Evolutionary conservation across 352 stramenopile species (phyloP), one percentile per base, ranked within the genome.

Genomic region (Globisporangium polare): DNA sequence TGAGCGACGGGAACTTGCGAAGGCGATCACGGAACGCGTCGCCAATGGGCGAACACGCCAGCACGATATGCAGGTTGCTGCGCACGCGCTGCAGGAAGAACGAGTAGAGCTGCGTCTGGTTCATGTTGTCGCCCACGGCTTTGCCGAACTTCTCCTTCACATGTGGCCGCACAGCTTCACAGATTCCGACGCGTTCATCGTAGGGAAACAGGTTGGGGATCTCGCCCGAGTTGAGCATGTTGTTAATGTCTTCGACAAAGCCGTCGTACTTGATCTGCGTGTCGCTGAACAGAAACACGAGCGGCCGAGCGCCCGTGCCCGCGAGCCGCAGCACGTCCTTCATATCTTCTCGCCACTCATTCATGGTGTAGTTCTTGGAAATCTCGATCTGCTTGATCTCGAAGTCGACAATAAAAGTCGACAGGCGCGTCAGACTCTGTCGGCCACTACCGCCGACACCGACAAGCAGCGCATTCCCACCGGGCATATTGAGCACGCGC

Each of bases 241-340:
- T 98, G 73, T 98, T 98, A 63, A 98, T 97, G 61, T 98, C 95
- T 63, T 98, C 93, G 29, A 98, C 89, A 62, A 98, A 98, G n/a
- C 83, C 83, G 47, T 98, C 94, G 69, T 96, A 95, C 68, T 97
- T 97, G 72, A 98, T 97, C 65, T 98, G 95, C 2, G 95, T 97
- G 63, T 98, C 95, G 49, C 83, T 97, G 62, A 98, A 98, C 12
- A 98, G 66, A 63, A 98, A 98, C 2, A 97, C 90, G 27, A 98
- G 74, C 15, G 93, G 89, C 5, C 82, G 73, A 7, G 74, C 69
- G 27, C 94, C 94, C 0, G 88, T 96, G 7, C 94, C 95, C 15
- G 93, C 94, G 18, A 87, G 74, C 22, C 86, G 92, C 15, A 98
- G 70, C 7, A 98, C 90, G 33, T 90, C 78, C 56, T 98, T 98